Conservation (phyloP, 371 early-diverging fungal species). For the Apophysomyces trapeziformis region DNA sequence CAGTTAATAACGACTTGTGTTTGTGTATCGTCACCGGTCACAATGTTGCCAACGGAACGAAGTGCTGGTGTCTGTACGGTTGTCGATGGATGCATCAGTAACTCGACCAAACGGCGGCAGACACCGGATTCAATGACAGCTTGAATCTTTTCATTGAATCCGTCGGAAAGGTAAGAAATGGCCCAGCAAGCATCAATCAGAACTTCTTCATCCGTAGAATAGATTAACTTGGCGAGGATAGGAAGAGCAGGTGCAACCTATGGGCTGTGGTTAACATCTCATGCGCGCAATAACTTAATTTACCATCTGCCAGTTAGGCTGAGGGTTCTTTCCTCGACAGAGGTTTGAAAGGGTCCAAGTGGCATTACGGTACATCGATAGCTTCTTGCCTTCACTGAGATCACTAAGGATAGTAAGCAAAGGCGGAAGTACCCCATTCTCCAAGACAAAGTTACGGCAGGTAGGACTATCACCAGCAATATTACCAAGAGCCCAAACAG, state of each 20-base stretch:
- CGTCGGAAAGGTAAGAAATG: constrained; percentile 98
- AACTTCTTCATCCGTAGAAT: constrained; percentile 94
- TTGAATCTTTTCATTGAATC: constrained; percentile 93
- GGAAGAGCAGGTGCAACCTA: constrained; percentile 86
- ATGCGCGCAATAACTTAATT: constrained; percentile 12
- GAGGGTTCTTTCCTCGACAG: constrained; percentile 98
- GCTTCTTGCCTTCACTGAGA: constrained; percentile 85
- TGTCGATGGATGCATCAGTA: constrained; percentile 85
- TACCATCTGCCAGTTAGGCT: constrained; percentile 89
- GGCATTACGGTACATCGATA: constrained; percentile 97
- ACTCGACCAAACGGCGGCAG: constrained; percentile 90
- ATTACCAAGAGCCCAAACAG: constrained; percentile 99
- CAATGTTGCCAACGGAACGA: constrained; percentile 99
- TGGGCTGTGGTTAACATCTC: neutral
- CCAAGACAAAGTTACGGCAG: constrained; percentile 94
- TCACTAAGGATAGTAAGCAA: constrained; percentile 86
- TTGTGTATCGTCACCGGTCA: constrained; percentile 98
- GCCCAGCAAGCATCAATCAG: constrained; percentile 99
- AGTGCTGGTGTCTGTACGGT: constrained; percentile 98
- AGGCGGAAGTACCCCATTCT: constrained; percentile 83
- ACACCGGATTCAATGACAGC: constrained; percentile 97
- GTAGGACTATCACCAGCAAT: constrained; percentile 99
- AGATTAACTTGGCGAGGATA: constrained; percentile 88
- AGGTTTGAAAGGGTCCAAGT: constrained; percentile 99
- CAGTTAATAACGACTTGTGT: constrained; percentile 96